Evolutionary conservation across 2,329 filamentous ascomycete genomes (phyloP).

Genomic region (Verticillium zaregamsianum): DNA sequence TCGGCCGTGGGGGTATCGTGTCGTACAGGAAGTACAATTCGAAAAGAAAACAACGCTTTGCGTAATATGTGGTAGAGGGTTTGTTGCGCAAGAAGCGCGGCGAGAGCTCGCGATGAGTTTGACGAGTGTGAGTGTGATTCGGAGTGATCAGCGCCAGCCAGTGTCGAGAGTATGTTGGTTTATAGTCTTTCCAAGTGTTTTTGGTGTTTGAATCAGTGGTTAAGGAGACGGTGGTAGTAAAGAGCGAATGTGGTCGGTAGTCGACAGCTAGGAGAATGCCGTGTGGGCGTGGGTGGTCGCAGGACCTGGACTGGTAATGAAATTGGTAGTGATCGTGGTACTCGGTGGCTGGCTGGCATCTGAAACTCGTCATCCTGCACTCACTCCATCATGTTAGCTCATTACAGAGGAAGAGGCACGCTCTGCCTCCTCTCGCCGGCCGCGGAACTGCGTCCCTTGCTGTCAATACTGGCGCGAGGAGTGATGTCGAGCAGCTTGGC

Average conservation of each 20-base stretch:
- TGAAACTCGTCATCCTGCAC: not conserved
- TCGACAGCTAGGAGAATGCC: constrained; percentile 4
- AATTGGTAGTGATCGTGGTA: constrained; percentile 7
- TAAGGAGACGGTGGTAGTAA: constrained; percentile 24
- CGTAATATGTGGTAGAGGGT: not conserved
- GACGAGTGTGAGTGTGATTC: constrained; percentile 1
- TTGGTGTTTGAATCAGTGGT: constrained; percentile 13
- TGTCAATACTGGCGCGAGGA: constrained; percentile 49
- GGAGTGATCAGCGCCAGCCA: constrained; percentile 6
- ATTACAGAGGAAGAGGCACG: not conserved
- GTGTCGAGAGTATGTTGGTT: constrained; percentile 3
- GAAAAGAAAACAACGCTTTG: not conserved
- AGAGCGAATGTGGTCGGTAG: constrained; percentile 27
- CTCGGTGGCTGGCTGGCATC: constrained; percentile 7
- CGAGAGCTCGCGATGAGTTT: not conserved
- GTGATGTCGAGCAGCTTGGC: constrained; percentile 69
- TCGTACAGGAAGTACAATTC: not conserved
- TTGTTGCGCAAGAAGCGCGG: not conserved
- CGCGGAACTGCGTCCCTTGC: constrained; percentile 22
- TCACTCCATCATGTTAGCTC: constrained; percentile 2
- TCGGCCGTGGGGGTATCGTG: not conserved
- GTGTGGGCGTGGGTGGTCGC: constrained; percentile 6
- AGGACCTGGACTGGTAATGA: not conserved
- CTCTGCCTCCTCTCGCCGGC: not conserved
- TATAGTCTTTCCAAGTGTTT: constrained; percentile 11